A percentile compares a stretch with the other conserved stretches of the same genome.
Evolutionary conservation across 805 yeast genomes (phyloP).

Genomic region (Spathaspora sp.): DNA sequence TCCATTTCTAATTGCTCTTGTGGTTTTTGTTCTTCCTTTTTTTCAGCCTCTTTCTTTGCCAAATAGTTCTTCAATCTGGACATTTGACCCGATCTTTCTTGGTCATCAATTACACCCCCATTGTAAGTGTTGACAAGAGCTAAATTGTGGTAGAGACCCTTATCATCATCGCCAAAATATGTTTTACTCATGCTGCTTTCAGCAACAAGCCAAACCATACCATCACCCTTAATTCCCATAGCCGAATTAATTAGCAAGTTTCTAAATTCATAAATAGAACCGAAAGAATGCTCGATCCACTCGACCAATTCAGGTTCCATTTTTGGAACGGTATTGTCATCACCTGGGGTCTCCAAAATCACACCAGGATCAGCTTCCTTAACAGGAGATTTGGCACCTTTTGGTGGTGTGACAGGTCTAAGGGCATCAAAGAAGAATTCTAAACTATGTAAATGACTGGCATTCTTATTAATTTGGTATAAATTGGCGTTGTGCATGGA

Average conservation of each 20-base stretch:
- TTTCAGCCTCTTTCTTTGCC: conserved; percentile 7
- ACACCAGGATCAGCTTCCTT: conserved; percentile 13
- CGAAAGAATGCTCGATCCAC: conserved; percentile 63
- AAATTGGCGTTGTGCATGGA: conserved; percentile 46
- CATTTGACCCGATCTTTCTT: conserved; percentile 51
- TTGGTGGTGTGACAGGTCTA: conserved; percentile 11
- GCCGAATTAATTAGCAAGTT: conserved; percentile 69
- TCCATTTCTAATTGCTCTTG: conserved; percentile 9
- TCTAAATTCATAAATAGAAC: conserved; percentile 72
- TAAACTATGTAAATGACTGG: conserved; percentile 46
- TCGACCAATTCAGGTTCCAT: conserved; percentile 31
- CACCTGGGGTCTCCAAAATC: conserved; percentile 41
- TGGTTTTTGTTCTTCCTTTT: background rate
- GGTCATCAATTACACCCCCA: conserved; percentile 77
- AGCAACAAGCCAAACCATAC: conserved; percentile 87
- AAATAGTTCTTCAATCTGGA: conserved; percentile 30
- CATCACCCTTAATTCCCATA: conserved; percentile 76
- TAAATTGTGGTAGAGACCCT: conserved; percentile 39
- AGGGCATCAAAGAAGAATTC: conserved; percentile 48
- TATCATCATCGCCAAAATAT: conserved; percentile 3
- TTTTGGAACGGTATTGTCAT: conserved; percentile 32
- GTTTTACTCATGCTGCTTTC: conserved; percentile 34
- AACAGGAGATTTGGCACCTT: conserved; percentile 10
- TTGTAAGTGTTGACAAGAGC: conserved; percentile 81
- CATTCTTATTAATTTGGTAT: conserved; percentile 39